Evolutionary conservation across 257 asterid genomes (phyloP).

Genomic region (Nemophila menziesii): DNA sequence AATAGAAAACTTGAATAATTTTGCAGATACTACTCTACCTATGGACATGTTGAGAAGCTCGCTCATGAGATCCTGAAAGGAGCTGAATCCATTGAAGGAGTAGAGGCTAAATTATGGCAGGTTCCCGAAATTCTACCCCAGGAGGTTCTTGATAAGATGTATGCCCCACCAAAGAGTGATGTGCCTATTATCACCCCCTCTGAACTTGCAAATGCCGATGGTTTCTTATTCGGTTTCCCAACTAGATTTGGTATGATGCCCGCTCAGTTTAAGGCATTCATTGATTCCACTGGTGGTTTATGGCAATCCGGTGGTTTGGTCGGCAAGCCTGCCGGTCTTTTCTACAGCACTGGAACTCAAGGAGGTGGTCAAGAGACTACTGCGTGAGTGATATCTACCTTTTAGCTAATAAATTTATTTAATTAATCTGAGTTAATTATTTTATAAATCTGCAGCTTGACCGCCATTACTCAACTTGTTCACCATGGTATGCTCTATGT

Average conservation of each 20-base stretch:
- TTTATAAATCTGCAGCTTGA: constrained; percentile 29
- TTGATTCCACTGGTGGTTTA: constrained; percentile 49
- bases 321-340: constrained; percentile 56
- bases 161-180: constrained; percentile 47
- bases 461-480: constrained; percentile 53
- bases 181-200: constrained; percentile 32
- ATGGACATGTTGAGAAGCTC: constrained; percentile 51
- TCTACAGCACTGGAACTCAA: constrained; percentile 51
- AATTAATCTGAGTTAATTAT: neutral
- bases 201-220: constrained; percentile 44
- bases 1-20: too few relatives aligned
- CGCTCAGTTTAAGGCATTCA: constrained; percentile 47
- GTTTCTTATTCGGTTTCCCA: constrained; percentile 51
- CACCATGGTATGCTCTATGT: constrained; percentile 63
- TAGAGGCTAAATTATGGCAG: constrained; percentile 58
- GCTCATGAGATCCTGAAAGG: constrained; percentile 59
- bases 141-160: constrained; percentile 43
- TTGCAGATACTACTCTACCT: constrained; percentile 46
- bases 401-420: too few relatives aligned
- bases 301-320: constrained; percentile 42
- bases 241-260: constrained; percentile 70
- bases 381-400: constrained; percentile 22
- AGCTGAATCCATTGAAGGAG: constrained; percentile 52
- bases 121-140: constrained; percentile 46
- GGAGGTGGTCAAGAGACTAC: constrained; percentile 72